These are phyloP conservation scores for Aspergillus steynii DNA, from an alignment of 495 filamentous ascomycete species.

Conservation along the genomic window DNA sequence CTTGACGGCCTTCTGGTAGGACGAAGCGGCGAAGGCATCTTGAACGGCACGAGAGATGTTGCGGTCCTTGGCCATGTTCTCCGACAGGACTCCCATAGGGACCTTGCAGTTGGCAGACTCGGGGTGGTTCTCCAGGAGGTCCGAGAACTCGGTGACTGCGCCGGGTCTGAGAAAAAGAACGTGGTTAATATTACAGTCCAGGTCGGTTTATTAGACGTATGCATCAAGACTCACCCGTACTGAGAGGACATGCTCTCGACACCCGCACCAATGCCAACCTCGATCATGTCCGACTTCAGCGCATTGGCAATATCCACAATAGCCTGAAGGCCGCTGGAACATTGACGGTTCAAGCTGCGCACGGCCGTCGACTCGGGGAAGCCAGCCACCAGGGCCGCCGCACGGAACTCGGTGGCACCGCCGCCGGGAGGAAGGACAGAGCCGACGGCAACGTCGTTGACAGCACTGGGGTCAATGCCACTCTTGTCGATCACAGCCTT, in stretches of 20 bases:
- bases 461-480: constrained; percentile 75
- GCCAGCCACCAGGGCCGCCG: constrained; percentile 86
- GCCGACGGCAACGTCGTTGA: constrained; percentile 93
- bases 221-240: constrained; percentile 66
- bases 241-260: constrained; percentile 97
- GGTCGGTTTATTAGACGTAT: background rate
- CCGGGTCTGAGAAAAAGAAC: constrained; percentile 55
- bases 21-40: constrained; percentile 85
- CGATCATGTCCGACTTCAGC: constrained; percentile 87
- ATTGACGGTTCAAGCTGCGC: constrained; percentile 87
- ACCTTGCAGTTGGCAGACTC: constrained; percentile 96
- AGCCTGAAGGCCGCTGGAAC: constrained; percentile 85
- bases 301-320: constrained; percentile 91
- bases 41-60: constrained; percentile 70
- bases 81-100: constrained; percentile 92
- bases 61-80: constrained; percentile 89
- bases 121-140: constrained; percentile 79
- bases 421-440: constrained; percentile 89
- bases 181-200: constrained; percentile 1
- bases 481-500: constrained; percentile 79
- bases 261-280: constrained; percentile 90
- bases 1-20: constrained; percentile 83
- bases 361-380: constrained; percentile 83
- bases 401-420: constrained; percentile 95
- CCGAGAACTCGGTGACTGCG: constrained; percentile 92